A percentile compares a stretch with the other conserved stretches of the same genome.
These are phyloP conservation scores for Dioszegia aurantiaca DNA, from an alignment of 768 basidiomycete genomes.

Conservation along the genomic window DNA sequence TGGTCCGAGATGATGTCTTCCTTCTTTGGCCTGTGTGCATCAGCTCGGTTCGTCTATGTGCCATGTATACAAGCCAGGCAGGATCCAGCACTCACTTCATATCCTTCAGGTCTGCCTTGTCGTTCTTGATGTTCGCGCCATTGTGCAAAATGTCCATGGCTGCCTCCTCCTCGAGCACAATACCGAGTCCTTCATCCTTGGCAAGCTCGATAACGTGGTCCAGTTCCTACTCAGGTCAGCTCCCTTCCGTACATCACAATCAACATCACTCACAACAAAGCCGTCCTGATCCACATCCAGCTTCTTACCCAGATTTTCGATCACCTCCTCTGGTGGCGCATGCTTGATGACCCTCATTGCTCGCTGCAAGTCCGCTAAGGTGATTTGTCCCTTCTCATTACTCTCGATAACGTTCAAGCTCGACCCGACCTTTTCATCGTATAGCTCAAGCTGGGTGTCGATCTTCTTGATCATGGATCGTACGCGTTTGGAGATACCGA, in stretches of 20 bases:
- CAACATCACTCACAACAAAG: constrained; percentile 65
- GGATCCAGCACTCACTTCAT: constrained; percentile 56
- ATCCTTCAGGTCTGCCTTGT: constrained; percentile 67
- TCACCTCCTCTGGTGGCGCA: constrained; percentile 82
- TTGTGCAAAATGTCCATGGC: constrained; percentile 70
- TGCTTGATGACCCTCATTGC: constrained; percentile 92
- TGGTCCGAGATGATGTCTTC: constrained; percentile 78
- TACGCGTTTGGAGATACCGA: constrained; percentile 89
- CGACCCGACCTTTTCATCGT: constrained; percentile 67
- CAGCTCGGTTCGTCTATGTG: constrained; percentile 6
- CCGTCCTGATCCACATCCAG: constrained; percentile 95
- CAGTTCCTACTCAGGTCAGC: constrained; percentile 54
- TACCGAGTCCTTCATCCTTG: constrained; percentile 80
- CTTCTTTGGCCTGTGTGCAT: constrained; percentile 67
- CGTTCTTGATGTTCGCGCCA: constrained; percentile 49
- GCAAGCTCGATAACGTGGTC: constrained; percentile 90
- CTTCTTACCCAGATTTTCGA: constrained; percentile 82
- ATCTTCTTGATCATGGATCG: constrained; percentile 93
- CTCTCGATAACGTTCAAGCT: constrained; percentile 54
- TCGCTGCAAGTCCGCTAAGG: constrained; percentile 80
- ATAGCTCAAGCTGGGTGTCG: constrained; percentile 84
- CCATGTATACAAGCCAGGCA: not conserved
- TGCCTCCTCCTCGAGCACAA: constrained; percentile 73
- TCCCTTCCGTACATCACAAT: no score
- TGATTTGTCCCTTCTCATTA: constrained; percentile 67